Base-by-base conservation (phyloP, 768 basidiomycete genomes). In the Roridomyces roridus region DNA sequence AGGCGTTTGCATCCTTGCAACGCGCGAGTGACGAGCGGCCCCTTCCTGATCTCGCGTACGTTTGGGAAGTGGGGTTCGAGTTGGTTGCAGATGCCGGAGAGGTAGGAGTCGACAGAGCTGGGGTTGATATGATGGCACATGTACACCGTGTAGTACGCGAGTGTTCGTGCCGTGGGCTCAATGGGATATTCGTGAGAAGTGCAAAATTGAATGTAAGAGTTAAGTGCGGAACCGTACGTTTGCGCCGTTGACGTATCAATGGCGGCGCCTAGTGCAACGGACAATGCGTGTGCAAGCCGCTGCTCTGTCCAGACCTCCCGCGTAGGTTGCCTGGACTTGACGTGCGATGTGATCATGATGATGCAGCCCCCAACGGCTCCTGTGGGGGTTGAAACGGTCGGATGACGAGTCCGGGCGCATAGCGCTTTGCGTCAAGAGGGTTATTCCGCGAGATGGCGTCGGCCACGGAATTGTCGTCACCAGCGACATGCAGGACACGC, bases 31-130 rank as follows among this genome's bases (percentile, higher is more conserved):
- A 80, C 75, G 0, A 79, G 58, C 0, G 35, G 18, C 5, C 57
- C 54, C 1, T 51, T 53, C 0, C 72, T 65, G 11, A 48, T 29
- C 0, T 24, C 11, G 6, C 68, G 68, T 6, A 77, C 69, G 10
- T 62, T 5, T 1, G 76, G 73, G 57, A 68, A 79, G 20, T 65
- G 57, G 0, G 62, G 34, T 55, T 77, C 72, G 9, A 78, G 70
- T 31, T 71, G 62, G 14, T 67, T 67, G 42, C 65, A 67, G 24
- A 78, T 76, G 1, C 78, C 75, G 4, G 77, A 77, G 0, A 80
- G 64, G 57, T 80, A 80, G 5, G 61, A 40, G 11, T 57, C 43
- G n/a, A 77, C 71, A 0, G 76, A 74, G 3, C 36, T 10, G 0
- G 78, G 76, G 40, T 72, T 57, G 43, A 79, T 74, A 53, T 71